Conservation (phyloP, 208 protist genomes). For the Trichomonas tenax region DNA sequence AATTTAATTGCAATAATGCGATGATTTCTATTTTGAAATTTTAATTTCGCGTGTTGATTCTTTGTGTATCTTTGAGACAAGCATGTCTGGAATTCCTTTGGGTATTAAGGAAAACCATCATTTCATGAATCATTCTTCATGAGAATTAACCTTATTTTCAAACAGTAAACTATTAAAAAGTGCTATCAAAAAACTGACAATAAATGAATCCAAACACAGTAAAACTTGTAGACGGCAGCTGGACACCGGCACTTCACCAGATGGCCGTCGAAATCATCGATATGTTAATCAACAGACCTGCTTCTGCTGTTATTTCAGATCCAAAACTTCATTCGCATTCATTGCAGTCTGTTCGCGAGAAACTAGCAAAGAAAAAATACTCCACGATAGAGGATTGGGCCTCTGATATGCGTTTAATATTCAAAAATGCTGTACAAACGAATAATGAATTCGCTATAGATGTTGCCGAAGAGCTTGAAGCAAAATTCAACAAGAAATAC, state of each 20-base stretch:
- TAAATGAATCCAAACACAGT: not conserved
- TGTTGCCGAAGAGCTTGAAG: not conserved
- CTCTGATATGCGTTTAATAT: not conserved
- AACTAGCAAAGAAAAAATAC: not conserved
- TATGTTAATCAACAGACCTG: not conserved
- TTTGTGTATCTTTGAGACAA: too few species aligned
- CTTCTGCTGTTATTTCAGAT: not conserved
- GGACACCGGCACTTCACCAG: not conserved
- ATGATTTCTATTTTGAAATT: too few species aligned
- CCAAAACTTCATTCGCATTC: not conserved
- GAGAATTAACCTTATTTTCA: too few species aligned
- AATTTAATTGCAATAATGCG: too few species aligned
- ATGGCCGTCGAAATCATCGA: not conserved
- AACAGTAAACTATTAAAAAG: not conserved
- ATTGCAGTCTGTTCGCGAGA: not conserved
- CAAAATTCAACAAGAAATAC: not conserved
- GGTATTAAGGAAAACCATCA: too few species aligned
- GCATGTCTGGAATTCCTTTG: too few species aligned
- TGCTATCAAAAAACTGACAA: not conserved
- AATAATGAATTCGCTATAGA: not conserved
- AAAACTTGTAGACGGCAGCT: not conserved
- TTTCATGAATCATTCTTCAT: too few species aligned
- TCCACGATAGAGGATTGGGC: not conserved
- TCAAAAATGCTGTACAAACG: not conserved
- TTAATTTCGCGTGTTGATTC: too few species aligned